Percentiles rank a stretch among this genome's conserved stretches.
Conservation (phyloP, 1,284 basidiomycete species). For the Leccinum brunneo-olivaceum region DNA sequence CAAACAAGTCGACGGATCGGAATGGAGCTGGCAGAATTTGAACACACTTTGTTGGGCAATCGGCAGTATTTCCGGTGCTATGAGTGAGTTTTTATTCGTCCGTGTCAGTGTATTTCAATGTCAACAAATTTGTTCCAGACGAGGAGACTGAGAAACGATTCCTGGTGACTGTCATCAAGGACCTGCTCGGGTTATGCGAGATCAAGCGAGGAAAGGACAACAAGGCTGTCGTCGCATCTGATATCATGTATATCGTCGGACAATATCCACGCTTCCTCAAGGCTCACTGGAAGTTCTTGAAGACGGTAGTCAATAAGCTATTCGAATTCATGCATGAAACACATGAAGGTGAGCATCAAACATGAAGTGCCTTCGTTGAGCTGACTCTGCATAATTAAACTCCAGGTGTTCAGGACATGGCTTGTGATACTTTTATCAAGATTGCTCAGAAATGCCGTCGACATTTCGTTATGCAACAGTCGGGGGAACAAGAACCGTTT, state of each 20-base stretch:
- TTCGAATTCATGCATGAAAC: slow-evolving; percentile 99
- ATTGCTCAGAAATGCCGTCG: slow-evolving; percentile 98
- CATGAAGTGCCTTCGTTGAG: background rate
- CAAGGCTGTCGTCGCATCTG: slow-evolving; percentile 98
- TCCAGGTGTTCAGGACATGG: slow-evolving; percentile 99
- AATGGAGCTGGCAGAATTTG: slow-evolving; percentile 99
- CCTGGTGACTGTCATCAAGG: slow-evolving; percentile 98
- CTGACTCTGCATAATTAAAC: slow-evolving; percentile 4
- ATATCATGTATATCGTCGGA: slow-evolving; percentile 99
- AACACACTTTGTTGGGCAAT: slow-evolving; percentile 99
- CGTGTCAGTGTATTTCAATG: background rate
- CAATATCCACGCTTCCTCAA: slow-evolving; percentile 99
- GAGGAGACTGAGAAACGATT: slow-evolving; percentile 99
- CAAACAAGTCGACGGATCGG: slow-evolving; percentile 94
- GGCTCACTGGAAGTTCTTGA: slow-evolving; percentile 99
- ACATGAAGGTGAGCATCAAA: slow-evolving; percentile 71
- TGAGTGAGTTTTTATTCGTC: slow-evolving; percentile 64
- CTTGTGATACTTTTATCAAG: slow-evolving; percentile 99
- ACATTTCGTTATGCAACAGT: slow-evolving; percentile 99
- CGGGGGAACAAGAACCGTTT: slow-evolving; percentile 95
- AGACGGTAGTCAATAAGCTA: slow-evolving; percentile 99
- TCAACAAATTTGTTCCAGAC: slow-evolving; percentile 43
- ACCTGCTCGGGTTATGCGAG: slow-evolving; percentile 92
- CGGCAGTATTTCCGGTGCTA: slow-evolving; percentile 97
- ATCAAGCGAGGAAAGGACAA: slow-evolving; percentile 99